Percentiles rank a stretch among this genome's conserved stretches.
Evolutionary conservation across 495 filamentous ascomycete species (phyloP).

Genomic region (Thozetella sp.): DNA sequence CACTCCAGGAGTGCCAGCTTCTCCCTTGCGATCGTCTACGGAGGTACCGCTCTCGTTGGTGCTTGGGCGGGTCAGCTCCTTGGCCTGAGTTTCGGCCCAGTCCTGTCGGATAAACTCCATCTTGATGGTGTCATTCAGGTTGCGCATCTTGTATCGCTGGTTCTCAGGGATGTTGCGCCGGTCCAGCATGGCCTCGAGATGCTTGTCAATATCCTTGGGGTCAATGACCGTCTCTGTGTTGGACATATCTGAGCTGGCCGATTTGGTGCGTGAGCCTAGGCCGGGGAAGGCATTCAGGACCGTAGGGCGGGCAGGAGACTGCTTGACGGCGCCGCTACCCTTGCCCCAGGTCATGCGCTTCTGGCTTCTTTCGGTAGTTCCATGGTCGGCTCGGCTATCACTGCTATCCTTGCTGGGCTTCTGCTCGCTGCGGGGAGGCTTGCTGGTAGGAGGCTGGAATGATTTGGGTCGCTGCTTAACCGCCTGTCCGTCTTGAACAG

Average conservation of each 20-base stretch:
- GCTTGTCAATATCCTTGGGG: conserved; percentile 50
- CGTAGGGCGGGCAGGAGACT: conserved; percentile 6
- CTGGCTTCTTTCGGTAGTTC: conserved; percentile 2
- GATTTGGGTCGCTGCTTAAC: conserved; percentile 28
- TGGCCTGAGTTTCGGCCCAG: conserved; percentile 63
- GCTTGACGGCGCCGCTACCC: conserved; percentile 4
- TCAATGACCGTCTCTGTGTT: conserved; percentile 27
- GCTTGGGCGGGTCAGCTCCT: conserved; percentile 28
- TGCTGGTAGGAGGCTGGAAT: conserved; percentile 18
- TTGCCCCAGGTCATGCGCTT: conserved; percentile 26
- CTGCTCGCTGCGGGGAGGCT: conserved; percentile 6
- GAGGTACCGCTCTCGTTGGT: conserved; percentile 32
- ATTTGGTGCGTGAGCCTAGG: conserved; percentile 21
- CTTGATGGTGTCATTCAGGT: conserved; percentile 85
- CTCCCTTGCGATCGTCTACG: conserved; percentile 7
- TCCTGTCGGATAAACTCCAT: conserved; percentile 92
- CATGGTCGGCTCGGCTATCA: conserved; percentile 7
- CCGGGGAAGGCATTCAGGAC: conserved; percentile 12
- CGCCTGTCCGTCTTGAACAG: neutral
- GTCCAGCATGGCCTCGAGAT: conserved; percentile 73
- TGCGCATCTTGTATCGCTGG: conserved; percentile 91
- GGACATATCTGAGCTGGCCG: conserved; percentile 26
- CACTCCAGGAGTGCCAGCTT: conserved; percentile 1
- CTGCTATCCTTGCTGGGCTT: neutral
- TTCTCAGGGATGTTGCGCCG: conserved; percentile 90